Base-by-base conservation (phyloP, 2,329 filamentous ascomycete genomes). In the Nannizziopsis arthrosporioides region DNA sequence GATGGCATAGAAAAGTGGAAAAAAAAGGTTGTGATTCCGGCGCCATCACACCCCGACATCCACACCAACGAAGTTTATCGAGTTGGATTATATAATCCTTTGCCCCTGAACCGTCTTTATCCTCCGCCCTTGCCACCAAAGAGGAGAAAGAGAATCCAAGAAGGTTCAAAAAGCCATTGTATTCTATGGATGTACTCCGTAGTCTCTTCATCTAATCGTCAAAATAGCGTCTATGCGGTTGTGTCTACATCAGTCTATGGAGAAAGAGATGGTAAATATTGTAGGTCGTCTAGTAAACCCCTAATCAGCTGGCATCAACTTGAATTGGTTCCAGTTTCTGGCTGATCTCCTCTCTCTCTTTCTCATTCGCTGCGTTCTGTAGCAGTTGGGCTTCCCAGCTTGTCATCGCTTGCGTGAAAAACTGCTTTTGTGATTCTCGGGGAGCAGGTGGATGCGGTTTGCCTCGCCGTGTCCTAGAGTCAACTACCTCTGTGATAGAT, bases 391-490 rank as follows among this genome's bases (percentile, higher is more conserved):
- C 63, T 53, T 69, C 63, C 69, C 69, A 72, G 7, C 63, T 64
- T 42, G 67, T 61, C 30, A 65, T 62, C 22, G 65, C 66, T 37
- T 59, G 52, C 49, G 62, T 58, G 56, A 68, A 71, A 35, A 69
- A 57, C 6, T 53, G 49, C 50, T 59, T 63, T 55, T 71, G 68
- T 52, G 63, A 51, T 31, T 65, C 60, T 11, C 67, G 63, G 14
- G 58, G 58, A 1, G 59, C 55, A 47, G 56, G 61, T 2, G 42
- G 37, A 8, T 43, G 42, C 14, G 37, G 19, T 54, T 66, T 68
- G 14, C 68, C 68, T 18, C 69, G 63, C 11, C 67, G 63, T 14
- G 58, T 49, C 32, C 69, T 64, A 10, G 67, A 70, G 15, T 69
- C 65, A 2, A 55, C 27, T 1, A 67, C 70, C 58, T 72, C 69